Base-by-base conservation (phyloP, 176 grass and related monocot species). In the Guadua angustifolia region DNA sequence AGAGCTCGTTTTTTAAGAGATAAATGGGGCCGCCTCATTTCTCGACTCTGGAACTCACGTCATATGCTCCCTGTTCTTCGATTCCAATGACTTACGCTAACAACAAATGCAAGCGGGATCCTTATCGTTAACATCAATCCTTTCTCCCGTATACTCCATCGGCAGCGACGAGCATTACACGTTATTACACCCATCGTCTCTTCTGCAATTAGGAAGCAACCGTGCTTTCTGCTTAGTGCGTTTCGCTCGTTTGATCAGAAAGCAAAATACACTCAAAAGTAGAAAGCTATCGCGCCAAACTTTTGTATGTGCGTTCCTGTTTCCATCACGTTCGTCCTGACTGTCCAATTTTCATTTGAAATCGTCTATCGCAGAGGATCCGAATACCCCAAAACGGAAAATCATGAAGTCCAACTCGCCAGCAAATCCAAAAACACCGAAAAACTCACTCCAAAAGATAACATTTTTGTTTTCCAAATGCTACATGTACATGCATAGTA, bases 91-190 rank as follows among this genome's bases (percentile, higher is more conserved):
- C 55, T 72, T 35, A 72, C 56, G 80, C 44, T 62, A 83, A 6
- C 79, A 82, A 87, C 71, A 82, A 87, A 32, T 62, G 40, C 79
- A 36, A 61, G 66, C 29, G 15, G 26, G 39, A 55, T 72, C 24
- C 5, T 36, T 63, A 73, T 65, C 73, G 17, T 39, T 66, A 0
- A 58, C 86, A 47, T 40, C 81, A 9, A 65, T 73, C 58, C 44
- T 55, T 83, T 84, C 45, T 40, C 58, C 19, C 17, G n/a, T 79
- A 5, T 73, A 64, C 52, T 13, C 86, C 18, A 65, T 78, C 76
- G 26, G 58, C 76, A 19, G 58, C 77, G 13, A 21, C 6, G 58
- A 32, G 22, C 12, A 40, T 59, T 59, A 58, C 56, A 24, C 56
- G 2, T 58, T 15, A 0, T 32, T 26, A 29, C 24, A 63, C 25